A percentile compares a stretch with the other conserved stretches of the same genome.
Evolutionary conservation across 2,329 filamentous ascomycete genomes (phyloP).

Genomic region (Colletotrichum cereale): DNA sequence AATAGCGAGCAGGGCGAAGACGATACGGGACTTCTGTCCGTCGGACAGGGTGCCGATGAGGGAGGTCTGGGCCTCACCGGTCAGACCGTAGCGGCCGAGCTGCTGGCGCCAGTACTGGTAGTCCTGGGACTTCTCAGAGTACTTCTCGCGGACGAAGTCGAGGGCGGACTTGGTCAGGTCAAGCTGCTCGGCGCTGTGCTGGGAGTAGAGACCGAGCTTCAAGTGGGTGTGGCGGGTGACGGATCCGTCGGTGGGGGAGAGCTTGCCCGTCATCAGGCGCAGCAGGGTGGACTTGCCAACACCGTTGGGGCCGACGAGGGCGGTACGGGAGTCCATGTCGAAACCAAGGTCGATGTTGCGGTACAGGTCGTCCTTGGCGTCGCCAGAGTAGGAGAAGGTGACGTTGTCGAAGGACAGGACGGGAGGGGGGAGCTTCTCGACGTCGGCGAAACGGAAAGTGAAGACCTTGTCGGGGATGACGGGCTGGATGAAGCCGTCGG

Average conservation of each 20-base stretch:
- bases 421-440: constrained; percentile 98
- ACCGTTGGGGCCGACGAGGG: constrained; percentile 97
- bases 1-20: constrained; percentile 95
- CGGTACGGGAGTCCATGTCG: constrained; percentile 99
- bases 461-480: constrained; percentile 89
- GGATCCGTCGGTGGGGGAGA: constrained; percentile 83
- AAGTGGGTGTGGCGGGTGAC: constrained; percentile 96
- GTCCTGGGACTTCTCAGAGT: constrained; percentile 88
- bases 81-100: constrained; percentile 93
- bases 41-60: constrained; percentile 98
- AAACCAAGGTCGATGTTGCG: constrained; percentile 97
- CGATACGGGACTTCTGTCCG: constrained; percentile 97
- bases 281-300: constrained; percentile 98
- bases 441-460: constrained; percentile 97
- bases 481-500: constrained; percentile 96
- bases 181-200: constrained; percentile 98
- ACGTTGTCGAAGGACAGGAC: constrained; percentile 97
- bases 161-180: constrained; percentile 97
- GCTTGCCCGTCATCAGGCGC: constrained; percentile 95
- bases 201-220: constrained; percentile 97
- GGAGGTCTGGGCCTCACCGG: constrained; percentile 93
- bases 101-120: constrained; percentile 99
- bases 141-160: constrained; percentile 98
- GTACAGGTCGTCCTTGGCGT: constrained; percentile 91
- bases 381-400: constrained; percentile 96